phyloP scores from a whole-genome alignment of 345 rosid species.

The Eucalyptus regnans region DNA sequence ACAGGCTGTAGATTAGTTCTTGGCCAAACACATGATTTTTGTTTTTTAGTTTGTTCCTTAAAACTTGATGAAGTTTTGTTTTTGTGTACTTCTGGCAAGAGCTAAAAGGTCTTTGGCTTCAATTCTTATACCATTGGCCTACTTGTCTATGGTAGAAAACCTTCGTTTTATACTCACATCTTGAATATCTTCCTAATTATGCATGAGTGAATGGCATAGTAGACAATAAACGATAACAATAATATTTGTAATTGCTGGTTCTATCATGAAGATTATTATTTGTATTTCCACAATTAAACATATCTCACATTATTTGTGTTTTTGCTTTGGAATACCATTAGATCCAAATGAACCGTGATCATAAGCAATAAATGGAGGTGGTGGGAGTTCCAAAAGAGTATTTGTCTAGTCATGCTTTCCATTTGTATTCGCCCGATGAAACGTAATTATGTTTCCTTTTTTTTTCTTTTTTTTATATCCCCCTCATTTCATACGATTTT shows the following conservation, averaged over 20 bases:
- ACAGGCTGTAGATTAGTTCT: not conserved
- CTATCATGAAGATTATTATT: not conserved
- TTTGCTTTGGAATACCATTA: not conserved
- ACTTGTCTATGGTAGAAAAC: not conserved
- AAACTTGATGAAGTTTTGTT: not conserved
- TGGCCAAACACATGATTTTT: not conserved
- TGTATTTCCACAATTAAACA: not conserved
- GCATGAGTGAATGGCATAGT: not conserved
- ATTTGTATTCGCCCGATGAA: slow-evolving; percentile 77
- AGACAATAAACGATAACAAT: not conserved
- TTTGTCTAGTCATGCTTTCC: slow-evolving; percentile 84
- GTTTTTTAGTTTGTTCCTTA: not conserved
- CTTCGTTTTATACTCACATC: not conserved
- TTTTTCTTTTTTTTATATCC: not conserved
- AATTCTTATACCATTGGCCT: not conserved
- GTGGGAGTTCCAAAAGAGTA: slow-evolving; percentile 86
- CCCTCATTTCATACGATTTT: not conserved
- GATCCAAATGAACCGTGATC: slow-evolving; percentile 80
- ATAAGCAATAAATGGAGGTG: slow-evolving; percentile 64
- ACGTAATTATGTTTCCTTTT: slow-evolving; percentile 27
- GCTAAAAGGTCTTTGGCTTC: not conserved
- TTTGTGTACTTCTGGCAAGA: not conserved
- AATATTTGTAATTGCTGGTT: not conserved
- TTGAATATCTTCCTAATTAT: not conserved
- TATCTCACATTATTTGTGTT: not conserved